These are phyloP conservation scores for Oryza coarctata DNA, from an alignment of 176 grass and related monocot genomes.

Conservation along the genomic window DNA sequence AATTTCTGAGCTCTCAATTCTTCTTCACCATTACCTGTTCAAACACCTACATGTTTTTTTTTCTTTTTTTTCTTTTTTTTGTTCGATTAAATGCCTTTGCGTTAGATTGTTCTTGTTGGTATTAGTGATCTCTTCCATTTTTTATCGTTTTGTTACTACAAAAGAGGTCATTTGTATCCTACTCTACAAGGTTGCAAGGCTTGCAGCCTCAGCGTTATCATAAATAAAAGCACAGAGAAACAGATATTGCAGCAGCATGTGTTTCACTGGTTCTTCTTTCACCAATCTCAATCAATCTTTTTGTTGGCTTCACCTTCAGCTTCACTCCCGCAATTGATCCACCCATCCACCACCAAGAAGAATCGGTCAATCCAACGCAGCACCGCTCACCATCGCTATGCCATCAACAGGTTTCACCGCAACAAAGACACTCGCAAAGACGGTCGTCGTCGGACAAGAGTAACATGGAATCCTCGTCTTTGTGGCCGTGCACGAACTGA, in stretches of 20 bases:
- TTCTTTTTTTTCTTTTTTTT: background rate
- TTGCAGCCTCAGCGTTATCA: constrained; percentile 16
- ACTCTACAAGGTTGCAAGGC: constrained; percentile 21
- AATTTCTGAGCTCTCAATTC: constrained; percentile 55
- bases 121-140: constrained; percentile 52
- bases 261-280: constrained; percentile 23
- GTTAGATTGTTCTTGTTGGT: constrained; percentile 52
- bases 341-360: constrained; percentile 19
- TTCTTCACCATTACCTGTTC: constrained; percentile 60
- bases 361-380: constrained; percentile 34
- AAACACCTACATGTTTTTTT: constrained; percentile 50
- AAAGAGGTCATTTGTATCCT: constrained; percentile 43
- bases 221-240: constrained; percentile 47
- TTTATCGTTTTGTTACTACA: constrained; percentile 31
- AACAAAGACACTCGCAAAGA: constrained; percentile 10
- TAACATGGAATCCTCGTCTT: constrained; percentile 59
- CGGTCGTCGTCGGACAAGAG: constrained; percentile 30
- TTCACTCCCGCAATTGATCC: constrained; percentile 36
- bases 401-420: constrained; percentile 35
- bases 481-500: constrained; percentile 56
- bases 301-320: constrained; percentile 26
- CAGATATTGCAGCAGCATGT: constrained; percentile 32
- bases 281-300: background rate
- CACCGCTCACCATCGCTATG: background rate
- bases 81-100: constrained; percentile 33